These are phyloP conservation scores for Rhypophila decipiens DNA, from an alignment of 495 filamentous ascomycete species.

Conservation along the genomic window DNA sequence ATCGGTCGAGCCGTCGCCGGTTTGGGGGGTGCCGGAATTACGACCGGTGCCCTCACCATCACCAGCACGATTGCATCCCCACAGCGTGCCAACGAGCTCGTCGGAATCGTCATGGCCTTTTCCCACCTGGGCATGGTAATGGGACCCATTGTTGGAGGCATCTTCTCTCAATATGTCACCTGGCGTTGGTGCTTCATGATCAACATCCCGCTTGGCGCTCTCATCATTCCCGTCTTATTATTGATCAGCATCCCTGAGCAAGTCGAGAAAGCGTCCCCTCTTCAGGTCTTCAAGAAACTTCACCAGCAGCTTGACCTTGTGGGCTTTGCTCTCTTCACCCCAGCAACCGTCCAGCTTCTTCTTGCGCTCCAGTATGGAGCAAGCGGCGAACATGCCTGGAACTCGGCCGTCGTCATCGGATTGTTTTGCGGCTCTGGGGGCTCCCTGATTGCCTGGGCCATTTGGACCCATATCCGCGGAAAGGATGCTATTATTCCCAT, in stretches of 20 bases:
- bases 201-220: conserved; percentile 60
- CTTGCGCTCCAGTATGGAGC: conserved; percentile 81
- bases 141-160: conserved; percentile 57
- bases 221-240: conserved; percentile 51
- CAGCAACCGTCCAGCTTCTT: conserved; percentile 59
- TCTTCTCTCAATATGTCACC: conserved; percentile 38
- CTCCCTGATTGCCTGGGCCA: conserved; percentile 52
- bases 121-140: conserved; percentile 65
- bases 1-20: conserved; percentile 51
- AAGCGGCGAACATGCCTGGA: conserved; percentile 59
- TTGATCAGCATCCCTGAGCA: conserved; percentile 42
- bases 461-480: conserved; percentile 49
- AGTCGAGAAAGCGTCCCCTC: conserved; percentile 32
- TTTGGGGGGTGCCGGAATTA: conserved; percentile 35
- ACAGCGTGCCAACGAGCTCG: conserved; percentile 28
- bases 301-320: conserved; percentile 58
- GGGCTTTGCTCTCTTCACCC: conserved; percentile 60
- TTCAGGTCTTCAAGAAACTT: conserved; percentile 27
- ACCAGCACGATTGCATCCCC: conserved; percentile 27
- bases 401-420: conserved; percentile 53
- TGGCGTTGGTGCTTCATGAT: conserved; percentile 69
- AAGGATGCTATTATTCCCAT: conserved; percentile 65
- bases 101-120: conserved; percentile 34
- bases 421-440: conserved; percentile 58
- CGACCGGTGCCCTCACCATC: conserved; percentile 34